Base-by-base conservation (phyloP, 2,329 filamentous ascomycete genomes). In the Aspergillus phoenicis region DNA sequence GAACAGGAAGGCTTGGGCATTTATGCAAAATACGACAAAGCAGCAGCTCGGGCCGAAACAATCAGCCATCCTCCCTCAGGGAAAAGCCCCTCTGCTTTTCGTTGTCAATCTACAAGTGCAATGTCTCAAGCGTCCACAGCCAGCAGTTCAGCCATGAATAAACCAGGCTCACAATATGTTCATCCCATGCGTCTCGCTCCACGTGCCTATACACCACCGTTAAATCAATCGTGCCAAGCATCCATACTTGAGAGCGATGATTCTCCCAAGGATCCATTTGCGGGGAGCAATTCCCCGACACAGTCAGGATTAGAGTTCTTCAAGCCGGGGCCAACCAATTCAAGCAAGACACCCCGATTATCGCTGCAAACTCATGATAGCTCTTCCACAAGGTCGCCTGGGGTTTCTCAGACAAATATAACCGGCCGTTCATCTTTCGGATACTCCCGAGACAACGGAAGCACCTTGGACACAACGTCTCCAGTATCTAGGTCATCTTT, bases 1-100 rank as follows among this genome's bases (percentile, higher is more conserved):
- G 84, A 87, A 64, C 83, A 85, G 62, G 83, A 85, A 60, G 84
- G 84, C 8, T 71, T 87, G 55, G 84, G 84, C 17, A 86, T 87
- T 49, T 79, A 81, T 64, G 70, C 74, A 33, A 75, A 68, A 43
- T 62, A 71, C 22, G 71, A 75, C 30, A 68, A 67, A 8, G 73
- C 75, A 48, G 65, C 66, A 20, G 62, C 64, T 58, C 67, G 66
- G 52, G 70, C 65, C 52, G 82, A 84, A 33, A 79, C 79, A 61
- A 70, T 72, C 43, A 66, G 69, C n/a, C 67, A 68, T 55, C 60
- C 71, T 26, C 70, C 69, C 26, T 73, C 74, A 62, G 75, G 72
- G 41, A 78, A 79, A 47, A 78, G 76, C 10, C 74, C 77, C 47
- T 74, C 77, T 48, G 75, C 77, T 45, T 64, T 72, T 54, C 84